Conservation (phyloP, 2,329 filamentous ascomycete species). For the Blastomyces gilchristii region DNA sequence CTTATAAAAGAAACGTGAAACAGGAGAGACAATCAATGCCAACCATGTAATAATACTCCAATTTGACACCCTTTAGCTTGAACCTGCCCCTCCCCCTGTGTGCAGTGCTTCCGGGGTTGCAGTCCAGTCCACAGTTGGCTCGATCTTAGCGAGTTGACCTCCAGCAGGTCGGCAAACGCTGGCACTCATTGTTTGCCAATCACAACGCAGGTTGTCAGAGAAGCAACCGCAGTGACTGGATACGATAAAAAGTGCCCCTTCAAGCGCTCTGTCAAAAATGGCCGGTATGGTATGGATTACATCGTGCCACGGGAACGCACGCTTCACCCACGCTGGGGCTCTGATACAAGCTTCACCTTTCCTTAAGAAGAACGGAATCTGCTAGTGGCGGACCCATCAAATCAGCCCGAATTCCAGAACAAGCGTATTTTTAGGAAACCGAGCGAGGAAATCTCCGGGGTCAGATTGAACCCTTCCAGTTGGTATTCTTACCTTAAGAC, state of each 20-base stretch:
- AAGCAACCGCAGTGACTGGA: background rate
- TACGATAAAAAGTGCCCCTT: background rate
- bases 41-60: conserved; percentile 1
- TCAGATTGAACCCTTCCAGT: conserved; percentile 5
- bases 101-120: background rate
- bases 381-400: background rate
- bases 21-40: background rate
- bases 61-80: background rate
- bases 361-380: background rate
- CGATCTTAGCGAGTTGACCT: background rate
- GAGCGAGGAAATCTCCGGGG: background rate
- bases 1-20: background rate
- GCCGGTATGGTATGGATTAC: background rate
- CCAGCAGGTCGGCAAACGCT: background rate
- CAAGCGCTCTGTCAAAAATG: background rate
- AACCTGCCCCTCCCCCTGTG: too few relatives aligned
- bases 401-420: background rate
- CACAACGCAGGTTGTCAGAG: background rate
- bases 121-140: background rate
- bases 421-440: background rate
- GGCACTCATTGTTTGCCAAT: background rate
- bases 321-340: background rate
- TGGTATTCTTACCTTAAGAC: background rate
- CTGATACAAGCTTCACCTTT: background rate
- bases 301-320: background rate